Evolutionary conservation across 768 basidiomycete species (phyloP), one percentile per base, ranked within the genome.

Genomic region (Astraeus odoratus): DNA sequence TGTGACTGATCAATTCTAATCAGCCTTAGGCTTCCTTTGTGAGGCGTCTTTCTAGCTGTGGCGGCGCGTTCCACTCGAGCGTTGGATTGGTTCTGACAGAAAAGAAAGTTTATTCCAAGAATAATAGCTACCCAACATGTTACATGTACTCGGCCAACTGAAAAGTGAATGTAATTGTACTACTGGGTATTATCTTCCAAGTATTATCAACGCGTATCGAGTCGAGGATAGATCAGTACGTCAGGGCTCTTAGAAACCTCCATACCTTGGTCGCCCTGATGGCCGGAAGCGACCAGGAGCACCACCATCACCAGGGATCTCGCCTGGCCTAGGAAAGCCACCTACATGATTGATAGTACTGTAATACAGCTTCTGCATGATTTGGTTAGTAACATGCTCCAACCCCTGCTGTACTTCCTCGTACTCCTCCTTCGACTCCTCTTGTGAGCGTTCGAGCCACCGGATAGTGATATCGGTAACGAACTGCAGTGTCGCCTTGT

Each of bases 391-490:
- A 54, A 94, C 61, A 15, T 59, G 68, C 72, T 96, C 93, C 41
- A 97, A 73, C 69, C 96, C 93, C 75, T 94, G 94, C 65, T 94
- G 92, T 70, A 81, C 86, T 58, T 75, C 76, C 66, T 88, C 87
- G 69, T 94, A 93, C 71, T 97, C 94, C 60, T 93, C 89, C 73
- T 90, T 93, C 53, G 86, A 86, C 1, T 79, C 95, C 60, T 95
- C 89, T 61, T 91, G 86, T 30, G 91, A 88, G 47, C 57, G 65
- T 59, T 94, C 92, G 51, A 96, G 81, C 87, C 87, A 91, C 27
- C 71, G 61, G 68, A 96, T 88, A 43, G 87, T 65, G 39, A 93
- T 91, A 60, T 87, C 81, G 63, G 93, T 83, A 26, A 86, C 77
- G 48, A 71, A 53, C 71, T 91, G 80, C 51, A 94, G 80, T 67